A percentile compares a stretch with the other conserved stretches of the same genome.
Conservation (phyloP, 2,329 filamentous ascomycete species). For the Fusarium acutatum region DNA sequence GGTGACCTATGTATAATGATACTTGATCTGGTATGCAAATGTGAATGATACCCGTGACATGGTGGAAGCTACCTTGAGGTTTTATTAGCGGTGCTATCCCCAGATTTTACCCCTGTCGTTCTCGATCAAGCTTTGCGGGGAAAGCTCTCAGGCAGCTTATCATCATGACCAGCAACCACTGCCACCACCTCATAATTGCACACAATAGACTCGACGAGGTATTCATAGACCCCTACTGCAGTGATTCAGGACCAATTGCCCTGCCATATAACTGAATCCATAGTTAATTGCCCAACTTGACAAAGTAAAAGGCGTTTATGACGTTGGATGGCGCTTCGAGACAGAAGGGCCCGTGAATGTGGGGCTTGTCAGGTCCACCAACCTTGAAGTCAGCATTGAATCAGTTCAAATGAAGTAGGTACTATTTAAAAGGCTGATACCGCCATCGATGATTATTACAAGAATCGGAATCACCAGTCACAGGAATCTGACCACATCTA, state of each 20-base stretch:
- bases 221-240: not conserved
- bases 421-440: not conserved
- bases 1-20: not conserved
- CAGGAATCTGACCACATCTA: not conserved
- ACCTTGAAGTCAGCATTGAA: not conserved
- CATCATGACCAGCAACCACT: not conserved
- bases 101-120: constrained; percentile 15
- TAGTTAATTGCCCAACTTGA: not conserved
- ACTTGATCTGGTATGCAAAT: not conserved
- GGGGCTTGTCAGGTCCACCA: not conserved
- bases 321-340: not conserved
- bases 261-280: not conserved
- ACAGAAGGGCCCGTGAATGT: not conserved
- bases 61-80: not conserved
- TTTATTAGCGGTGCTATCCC: not conserved
- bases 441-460: not conserved
- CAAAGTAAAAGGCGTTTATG: not conserved
- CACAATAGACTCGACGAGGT: not conserved
- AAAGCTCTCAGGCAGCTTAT: not conserved
- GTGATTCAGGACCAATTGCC: no score
- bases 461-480: not conserved
- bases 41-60: not conserved
- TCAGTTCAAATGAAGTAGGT: not conserved
- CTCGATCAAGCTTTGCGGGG: constrained; percentile 19
- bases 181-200: not conserved